These are phyloP conservation scores for Naegleria gruberi DNA, from an alignment of 208 protist genomes.

Conservation along the genomic window DNA sequence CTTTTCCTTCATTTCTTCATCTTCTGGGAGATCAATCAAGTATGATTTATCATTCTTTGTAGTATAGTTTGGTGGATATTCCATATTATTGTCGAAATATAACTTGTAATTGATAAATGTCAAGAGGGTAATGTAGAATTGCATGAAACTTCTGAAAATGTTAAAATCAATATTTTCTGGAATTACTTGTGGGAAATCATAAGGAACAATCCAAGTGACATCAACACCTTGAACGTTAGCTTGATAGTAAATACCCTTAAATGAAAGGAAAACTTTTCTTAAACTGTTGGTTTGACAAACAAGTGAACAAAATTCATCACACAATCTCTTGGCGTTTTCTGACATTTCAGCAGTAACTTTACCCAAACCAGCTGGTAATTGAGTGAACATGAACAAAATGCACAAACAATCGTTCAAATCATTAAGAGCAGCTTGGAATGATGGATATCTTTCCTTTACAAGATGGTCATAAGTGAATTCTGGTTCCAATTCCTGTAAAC, in stretches of 20 bases:
- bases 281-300: conserved; percentile 65
- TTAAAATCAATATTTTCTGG: conserved; percentile 85
- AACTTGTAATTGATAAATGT: conserved; percentile 93
- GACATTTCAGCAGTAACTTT: conserved; percentile 64
- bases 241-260: conserved; percentile 98
- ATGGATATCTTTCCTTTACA: conserved; percentile 93
- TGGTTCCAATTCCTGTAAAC: conserved; percentile 67
- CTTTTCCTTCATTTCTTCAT: neutral
- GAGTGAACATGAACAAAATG: conserved; percentile 87
- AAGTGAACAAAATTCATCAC: conserved; percentile 69
- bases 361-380: conserved; percentile 65
- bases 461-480: conserved; percentile 81
- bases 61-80: conserved; percentile 49
- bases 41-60: neutral
- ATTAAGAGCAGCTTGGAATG: conserved; percentile 87
- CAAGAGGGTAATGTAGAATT: conserved; percentile 92
- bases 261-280: conserved; percentile 90
- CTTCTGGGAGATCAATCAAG: neutral
- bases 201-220: conserved; percentile 93
- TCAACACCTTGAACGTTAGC: conserved; percentile 79
- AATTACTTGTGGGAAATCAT: conserved; percentile 89
- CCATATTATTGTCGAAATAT: conserved; percentile 60
- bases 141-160: conserved; percentile 88
- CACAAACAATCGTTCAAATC: conserved; percentile 93
- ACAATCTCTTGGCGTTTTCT: conserved; percentile 56